Conservation (phyloP, 179 eudicot species). For the Monotropa hypopitys region DNA sequence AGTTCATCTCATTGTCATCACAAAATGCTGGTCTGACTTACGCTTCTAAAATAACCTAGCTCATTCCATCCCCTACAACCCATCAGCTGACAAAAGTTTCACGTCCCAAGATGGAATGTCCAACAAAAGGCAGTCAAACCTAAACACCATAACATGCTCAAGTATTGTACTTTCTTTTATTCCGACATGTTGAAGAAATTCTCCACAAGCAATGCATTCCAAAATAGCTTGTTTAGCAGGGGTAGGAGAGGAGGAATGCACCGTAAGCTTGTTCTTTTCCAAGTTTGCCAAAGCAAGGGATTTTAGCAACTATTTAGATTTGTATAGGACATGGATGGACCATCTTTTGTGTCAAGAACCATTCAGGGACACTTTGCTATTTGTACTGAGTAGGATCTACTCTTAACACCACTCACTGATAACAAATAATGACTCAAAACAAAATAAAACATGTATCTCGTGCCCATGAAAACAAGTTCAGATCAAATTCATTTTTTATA, state of each 20-base stretch:
- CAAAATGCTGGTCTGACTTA: background rate
- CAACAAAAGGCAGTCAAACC: background rate
- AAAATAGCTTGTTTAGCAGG: background rate
- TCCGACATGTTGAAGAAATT: background rate
- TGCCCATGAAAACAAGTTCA: background rate
- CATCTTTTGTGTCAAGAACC: background rate
- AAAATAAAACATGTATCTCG: background rate
- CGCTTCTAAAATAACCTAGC: background rate
- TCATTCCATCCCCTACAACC: background rate
- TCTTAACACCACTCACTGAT: background rate
- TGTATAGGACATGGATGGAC: background rate
- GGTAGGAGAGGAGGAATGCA: background rate
- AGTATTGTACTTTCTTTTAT: background rate
- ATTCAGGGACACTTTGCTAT: background rate
- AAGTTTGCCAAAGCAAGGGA: background rate
- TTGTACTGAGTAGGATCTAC: background rate
- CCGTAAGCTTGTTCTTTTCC: background rate
- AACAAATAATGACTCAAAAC: background rate
- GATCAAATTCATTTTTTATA: background rate
- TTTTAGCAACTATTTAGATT: background rate
- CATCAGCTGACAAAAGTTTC: background rate
- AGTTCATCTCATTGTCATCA: background rate
- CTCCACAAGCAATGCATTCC: background rate
- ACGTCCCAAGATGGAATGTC: background rate
- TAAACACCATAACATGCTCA: background rate